Conservation (phyloP, 257 asterid species). For the Solanum arcanum region DNA sequence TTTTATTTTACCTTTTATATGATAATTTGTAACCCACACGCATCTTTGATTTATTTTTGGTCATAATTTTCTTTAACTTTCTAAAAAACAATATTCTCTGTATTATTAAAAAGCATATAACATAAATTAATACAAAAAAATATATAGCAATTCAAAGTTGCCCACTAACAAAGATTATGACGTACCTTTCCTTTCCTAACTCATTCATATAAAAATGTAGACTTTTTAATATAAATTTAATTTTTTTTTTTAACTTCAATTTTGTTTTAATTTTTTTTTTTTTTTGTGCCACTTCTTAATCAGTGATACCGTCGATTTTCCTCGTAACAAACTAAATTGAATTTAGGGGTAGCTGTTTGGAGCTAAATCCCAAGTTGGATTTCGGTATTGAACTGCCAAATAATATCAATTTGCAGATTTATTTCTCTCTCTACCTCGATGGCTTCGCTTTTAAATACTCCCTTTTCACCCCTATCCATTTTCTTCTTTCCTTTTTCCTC, state of each 20-base stretch:
- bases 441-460: constrained; percentile 32
- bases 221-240: neutral
- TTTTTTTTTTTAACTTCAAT: too few species aligned
- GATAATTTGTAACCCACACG: too few species aligned
- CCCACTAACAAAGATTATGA: neutral
- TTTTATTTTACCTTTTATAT: too few species aligned
- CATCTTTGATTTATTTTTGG: too few species aligned
- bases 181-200: too few species aligned
- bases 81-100: neutral
- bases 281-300: neutral
- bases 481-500: constrained; percentile 21
- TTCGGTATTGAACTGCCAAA: neutral
- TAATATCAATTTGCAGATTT: neutral
- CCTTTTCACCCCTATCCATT: neutral
- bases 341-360: constrained; percentile 14
- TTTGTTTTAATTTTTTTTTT: too few species aligned
- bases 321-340: neutral
- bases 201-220: too few species aligned
- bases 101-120: neutral
- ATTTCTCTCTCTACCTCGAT: constrained; percentile 29
- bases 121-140: neutral
- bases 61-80: neutral
- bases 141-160: neutral
- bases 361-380: constrained; percentile 25
- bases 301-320: neutral